Evolutionary conservation across 352 stramenopile genomes (phyloP), one percentile per base, ranked within the genome.

Genomic region (Phytophthora crassamura): DNA sequence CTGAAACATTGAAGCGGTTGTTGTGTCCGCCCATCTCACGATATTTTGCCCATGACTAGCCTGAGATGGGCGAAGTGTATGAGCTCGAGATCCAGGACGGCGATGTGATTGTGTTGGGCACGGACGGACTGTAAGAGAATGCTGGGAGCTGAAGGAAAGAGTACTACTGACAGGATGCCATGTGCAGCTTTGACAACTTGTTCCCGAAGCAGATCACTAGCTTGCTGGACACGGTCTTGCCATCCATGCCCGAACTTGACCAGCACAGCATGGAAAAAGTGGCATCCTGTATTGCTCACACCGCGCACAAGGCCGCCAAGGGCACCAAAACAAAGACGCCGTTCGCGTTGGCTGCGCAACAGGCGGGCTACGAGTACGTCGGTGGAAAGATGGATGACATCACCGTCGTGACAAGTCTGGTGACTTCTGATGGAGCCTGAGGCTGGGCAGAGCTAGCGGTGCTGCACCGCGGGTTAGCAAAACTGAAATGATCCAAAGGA

Each of bases 141-240:
- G 22, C 22, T 53, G 2, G 15, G 18, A 38, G 20, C 7, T 58
- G 15, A 43, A 28, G 18, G n/a, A 11, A 32, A 34, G 20, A 46
- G 9, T 33, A 28, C 11, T 47, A 33, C n/a, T 52, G 32, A 22
- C 22, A 25, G 22, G 22, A 25, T 59, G 14, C 39, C 11, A 18
- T 59, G 22, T 25, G 18, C 55, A 96, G 88, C 18, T 98, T 99
- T 75, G 96, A 99, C 74, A 99, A 99, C 69, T 73, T 99, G n/a
- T 93, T 88, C 53, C 83, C 95, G 33, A 75, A 77, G 34, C 88
- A 97, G 54, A 90, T 98, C 59, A 64, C 83, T 35, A 75, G 55
- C 49, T 61, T 94, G 8, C 59, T 96, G 35, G 84, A 92, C 59
- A 81, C 73, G 35, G 78, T 90, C 46, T 66, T 91, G 62, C 80